Percentiles rank a stretch among this genome's conserved stretches.
Evolutionary conservation across 139 green algal genomes (phyloP).

Genomic region (Eudorina sp.): DNA sequence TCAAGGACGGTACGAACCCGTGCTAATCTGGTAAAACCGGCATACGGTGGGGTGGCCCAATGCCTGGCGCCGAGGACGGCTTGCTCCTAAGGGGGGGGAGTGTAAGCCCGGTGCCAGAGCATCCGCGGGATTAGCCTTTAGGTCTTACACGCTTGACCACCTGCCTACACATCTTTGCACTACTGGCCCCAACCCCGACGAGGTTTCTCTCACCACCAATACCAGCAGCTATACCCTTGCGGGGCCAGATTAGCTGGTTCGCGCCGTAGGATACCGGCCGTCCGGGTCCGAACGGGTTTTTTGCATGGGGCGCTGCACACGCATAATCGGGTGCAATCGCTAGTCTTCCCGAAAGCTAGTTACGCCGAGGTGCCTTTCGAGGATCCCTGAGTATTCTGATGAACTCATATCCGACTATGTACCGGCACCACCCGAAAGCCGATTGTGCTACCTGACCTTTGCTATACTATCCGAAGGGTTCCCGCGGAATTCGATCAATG

Average conservation of each 20-base stretch:
- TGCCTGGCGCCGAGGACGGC: too few species aligned
- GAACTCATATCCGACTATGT: not conserved
- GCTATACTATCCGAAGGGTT: not conserved
- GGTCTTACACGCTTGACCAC: too few species aligned
- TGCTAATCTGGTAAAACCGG: too few species aligned
- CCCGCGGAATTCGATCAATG: not conserved
- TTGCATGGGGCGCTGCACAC: not conserved
- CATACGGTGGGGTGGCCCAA: too few species aligned
- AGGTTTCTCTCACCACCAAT: not conserved
- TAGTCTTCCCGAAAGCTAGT: not conserved
- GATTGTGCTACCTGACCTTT: not conserved
- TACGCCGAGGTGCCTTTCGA: not conserved
- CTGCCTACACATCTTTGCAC: too few species aligned
- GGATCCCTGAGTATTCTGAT: not conserved
- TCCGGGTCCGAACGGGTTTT: slow-evolving; percentile 6
- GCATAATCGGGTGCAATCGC: not conserved
- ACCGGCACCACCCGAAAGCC: not conserved
- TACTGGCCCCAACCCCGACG: too few species aligned
- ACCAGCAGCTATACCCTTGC: slow-evolving; percentile 5
- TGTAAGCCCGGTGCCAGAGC: too few species aligned
- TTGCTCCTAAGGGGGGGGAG: too few species aligned
- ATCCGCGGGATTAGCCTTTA: too few species aligned
- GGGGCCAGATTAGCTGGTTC: not conserved
- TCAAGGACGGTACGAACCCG: too few species aligned
- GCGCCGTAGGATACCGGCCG: slow-evolving; percentile 12